A percentile compares a stretch with the other conserved stretches of the same genome.
These are phyloP conservation scores for Aspergillus saccharolyticus DNA, from an alignment of 495 filamentous ascomycete genomes.

Conservation along the genomic window DNA sequence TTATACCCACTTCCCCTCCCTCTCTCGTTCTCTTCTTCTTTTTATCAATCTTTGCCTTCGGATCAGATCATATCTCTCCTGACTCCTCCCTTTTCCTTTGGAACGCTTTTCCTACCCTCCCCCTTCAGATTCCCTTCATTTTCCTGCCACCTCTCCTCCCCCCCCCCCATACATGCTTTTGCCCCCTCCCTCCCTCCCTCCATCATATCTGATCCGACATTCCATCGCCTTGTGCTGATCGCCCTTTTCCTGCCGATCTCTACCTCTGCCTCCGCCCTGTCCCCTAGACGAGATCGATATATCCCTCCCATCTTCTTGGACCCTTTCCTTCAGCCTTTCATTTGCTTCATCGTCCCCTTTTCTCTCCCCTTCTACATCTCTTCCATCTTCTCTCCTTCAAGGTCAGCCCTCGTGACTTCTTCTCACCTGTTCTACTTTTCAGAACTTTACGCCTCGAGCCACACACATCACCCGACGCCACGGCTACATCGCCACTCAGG, in stretches of 20 bases:
- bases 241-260: constrained; percentile 17
- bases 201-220: constrained; percentile 26
- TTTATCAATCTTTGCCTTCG: constrained; percentile 1
- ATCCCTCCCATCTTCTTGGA: constrained; percentile 8
- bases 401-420: constrained; percentile 5
- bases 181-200: neutral
- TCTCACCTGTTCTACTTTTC: constrained; percentile 9
- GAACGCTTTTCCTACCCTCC: constrained; percentile 1
- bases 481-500: constrained; percentile 13
- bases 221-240: constrained; percentile 18
- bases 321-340: constrained; percentile 3
- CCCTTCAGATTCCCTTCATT: neutral
- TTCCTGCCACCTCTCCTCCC: neutral
- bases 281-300: constrained; percentile 11
- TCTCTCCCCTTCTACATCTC: constrained; percentile 9
- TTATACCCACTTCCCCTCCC: constrained; percentile 3
- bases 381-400: constrained; percentile 5
- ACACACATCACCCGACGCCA: constrained; percentile 4
- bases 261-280: constrained; percentile 5
- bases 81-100: neutral
- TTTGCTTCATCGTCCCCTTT: constrained; percentile 3
- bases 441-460: neutral
- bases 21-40: constrained; percentile 3
- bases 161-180: too few species aligned
- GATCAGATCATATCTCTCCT: neutral